phyloP scores from a whole-genome alignment of 2,329 filamentous ascomycete species.

The Plenodomus lindquistii region DNA sequence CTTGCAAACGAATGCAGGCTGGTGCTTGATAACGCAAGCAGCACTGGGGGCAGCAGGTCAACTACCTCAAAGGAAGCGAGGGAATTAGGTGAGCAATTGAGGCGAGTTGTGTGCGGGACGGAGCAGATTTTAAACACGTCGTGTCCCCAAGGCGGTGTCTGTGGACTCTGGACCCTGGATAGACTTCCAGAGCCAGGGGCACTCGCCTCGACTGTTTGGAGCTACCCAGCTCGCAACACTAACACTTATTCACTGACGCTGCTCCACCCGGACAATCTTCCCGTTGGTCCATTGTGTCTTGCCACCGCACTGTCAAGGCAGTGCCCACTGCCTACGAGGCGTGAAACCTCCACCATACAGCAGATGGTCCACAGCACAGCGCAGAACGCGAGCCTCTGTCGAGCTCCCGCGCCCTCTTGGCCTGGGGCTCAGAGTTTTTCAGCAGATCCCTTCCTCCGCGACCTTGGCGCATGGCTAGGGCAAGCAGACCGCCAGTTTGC shows the following conservation, averaged over 20 bases:
- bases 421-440: constrained; percentile 20
- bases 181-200: constrained; percentile 20
- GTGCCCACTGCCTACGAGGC: constrained; percentile 17
- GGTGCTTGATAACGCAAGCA: constrained; percentile 1
- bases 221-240: constrained; percentile 18
- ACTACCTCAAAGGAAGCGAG: constrained; percentile 5
- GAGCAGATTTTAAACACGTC: constrained; percentile 22
- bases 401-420: constrained; percentile 13
- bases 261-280: constrained; percentile 21
- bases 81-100: constrained; percentile 4
- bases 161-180: constrained; percentile 22
- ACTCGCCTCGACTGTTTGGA: constrained; percentile 14
- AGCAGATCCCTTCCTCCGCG: constrained; percentile 23
- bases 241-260: constrained; percentile 8
- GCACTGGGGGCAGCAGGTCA: not conserved
- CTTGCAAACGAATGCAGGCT: constrained; percentile 2
- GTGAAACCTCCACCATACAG: constrained; percentile 4
- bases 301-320: constrained; percentile 27
- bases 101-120: constrained; percentile 13
- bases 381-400: constrained; percentile 6
- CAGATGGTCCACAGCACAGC: constrained; percentile 8
- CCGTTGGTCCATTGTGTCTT: constrained; percentile 9
- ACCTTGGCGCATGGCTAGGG: constrained; percentile 26
- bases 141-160: constrained; percentile 26
- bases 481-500: constrained; percentile 38